Conservation (phyloP, 768 basidiomycete species). For the Boletus barrowsii region DNA sequence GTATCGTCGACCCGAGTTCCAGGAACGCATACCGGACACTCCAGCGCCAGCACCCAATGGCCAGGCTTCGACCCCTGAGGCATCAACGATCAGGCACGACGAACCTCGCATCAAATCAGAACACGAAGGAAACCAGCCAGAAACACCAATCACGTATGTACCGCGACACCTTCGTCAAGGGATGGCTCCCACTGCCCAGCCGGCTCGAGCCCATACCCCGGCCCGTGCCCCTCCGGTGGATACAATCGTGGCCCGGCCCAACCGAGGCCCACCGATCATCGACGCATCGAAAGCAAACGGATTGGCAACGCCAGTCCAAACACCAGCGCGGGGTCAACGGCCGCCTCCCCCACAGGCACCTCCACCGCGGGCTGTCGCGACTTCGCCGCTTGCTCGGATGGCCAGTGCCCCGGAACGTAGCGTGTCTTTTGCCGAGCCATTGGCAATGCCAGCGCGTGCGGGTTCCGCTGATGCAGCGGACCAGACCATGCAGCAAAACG, state of each 20-base stretch:
- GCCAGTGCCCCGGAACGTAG: constrained; percentile 10
- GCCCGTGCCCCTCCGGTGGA: background rate
- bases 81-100: background rate
- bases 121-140: constrained; percentile 1
- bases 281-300: constrained; percentile 12
- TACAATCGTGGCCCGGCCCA: background rate
- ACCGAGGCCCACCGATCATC: background rate
- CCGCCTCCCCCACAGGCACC: constrained; percentile 15
- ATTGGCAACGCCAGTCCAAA: constrained; percentile 35
- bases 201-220: constrained; percentile 2
- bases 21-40: constrained; percentile 39
- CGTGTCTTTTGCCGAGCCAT: constrained; percentile 8
- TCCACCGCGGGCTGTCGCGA: constrained; percentile 2
- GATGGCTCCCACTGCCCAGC: constrained; percentile 10
- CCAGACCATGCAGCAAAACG: background rate
- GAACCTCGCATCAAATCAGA: constrained; percentile 21
- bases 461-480: background rate
- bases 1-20: constrained; percentile 69
- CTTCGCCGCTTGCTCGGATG: constrained; percentile 13
- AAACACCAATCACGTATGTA: constrained; percentile 31
- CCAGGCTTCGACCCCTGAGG: background rate
- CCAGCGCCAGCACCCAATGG: background rate
- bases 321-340: constrained; percentile 32
- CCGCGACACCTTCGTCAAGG: constrained; percentile 41
- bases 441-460: background rate